Evolutionary conservation across 768 basidiomycete genomes (phyloP).

Genomic region (Suillus tomentosus): DNA sequence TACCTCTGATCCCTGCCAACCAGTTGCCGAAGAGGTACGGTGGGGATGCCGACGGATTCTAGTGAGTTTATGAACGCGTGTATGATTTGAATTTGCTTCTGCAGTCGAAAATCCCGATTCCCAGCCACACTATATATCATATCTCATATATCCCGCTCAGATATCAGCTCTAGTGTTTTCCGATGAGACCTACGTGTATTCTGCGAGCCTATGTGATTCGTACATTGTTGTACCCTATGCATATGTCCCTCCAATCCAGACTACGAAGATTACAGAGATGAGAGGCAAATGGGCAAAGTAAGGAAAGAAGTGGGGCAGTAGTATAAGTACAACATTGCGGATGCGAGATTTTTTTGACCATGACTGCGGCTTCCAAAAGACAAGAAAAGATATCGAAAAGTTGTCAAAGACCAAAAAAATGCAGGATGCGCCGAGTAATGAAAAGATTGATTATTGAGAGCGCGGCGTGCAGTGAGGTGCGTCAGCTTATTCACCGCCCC

Average conservation of each 20-base stretch:
- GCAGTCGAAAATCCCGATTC: not conserved
- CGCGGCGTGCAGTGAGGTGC: not conserved
- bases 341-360: not conserved
- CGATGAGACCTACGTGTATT: not conserved
- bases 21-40: constrained; percentile 75
- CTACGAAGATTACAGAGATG: not conserved
- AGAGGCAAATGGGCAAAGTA: not conserved
- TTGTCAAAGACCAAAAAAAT: constrained; percentile 6
- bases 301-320: not conserved
- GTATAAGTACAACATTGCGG: not conserved
- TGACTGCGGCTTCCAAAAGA: not conserved
- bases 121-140: not conserved
- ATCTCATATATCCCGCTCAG: not conserved
- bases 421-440: not conserved
- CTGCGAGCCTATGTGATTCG: not conserved
- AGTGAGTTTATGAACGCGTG: not conserved
- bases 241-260: not conserved
- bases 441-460: not conserved
- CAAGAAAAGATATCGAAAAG: not conserved
- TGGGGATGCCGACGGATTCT: constrained; percentile 61
- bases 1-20: constrained; percentile 53
- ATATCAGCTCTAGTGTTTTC: not conserved
- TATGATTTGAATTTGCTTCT: not conserved
- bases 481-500: constrained; percentile 24
- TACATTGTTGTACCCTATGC: not conserved